Conservation (phyloP, 768 basidiomycete genomes). For the Leccinum rimulosum region DNA sequence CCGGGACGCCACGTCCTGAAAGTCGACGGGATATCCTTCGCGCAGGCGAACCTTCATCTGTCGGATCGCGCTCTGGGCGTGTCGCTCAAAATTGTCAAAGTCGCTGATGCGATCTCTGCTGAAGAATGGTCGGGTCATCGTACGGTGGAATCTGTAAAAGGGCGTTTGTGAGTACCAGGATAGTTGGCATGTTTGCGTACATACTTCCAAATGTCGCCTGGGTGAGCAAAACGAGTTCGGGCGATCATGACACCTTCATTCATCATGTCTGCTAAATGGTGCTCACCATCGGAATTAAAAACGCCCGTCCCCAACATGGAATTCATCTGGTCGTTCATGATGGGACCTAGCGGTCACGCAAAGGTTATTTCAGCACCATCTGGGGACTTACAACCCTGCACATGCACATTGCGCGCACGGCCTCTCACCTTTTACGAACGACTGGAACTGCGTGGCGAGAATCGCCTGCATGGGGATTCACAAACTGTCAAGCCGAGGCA, state of each 20-base stretch:
- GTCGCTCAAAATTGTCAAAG: conserved; percentile 40
- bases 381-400: neutral
- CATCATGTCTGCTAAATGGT: neutral
- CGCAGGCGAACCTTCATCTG: conserved; percentile 33
- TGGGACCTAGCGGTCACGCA: conserved; percentile 15
- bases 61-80: conserved; percentile 31
- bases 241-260: no score
- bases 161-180: no score
- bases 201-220: conserved; percentile 41
- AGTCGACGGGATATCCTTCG: conserved; percentile 41
- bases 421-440: conserved; percentile 35
- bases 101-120: conserved; percentile 36
- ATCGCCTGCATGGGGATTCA: conserved; percentile 26
- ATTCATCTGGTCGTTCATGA: conserved; percentile 23
- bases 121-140: conserved; percentile 45
- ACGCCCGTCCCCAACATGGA: conserved; percentile 38
- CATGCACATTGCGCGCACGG: neutral
- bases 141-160: conserved; percentile 37
- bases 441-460: conserved; percentile 37
- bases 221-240: neutral
- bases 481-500: neutral
- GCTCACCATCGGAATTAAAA: conserved; percentile 40
- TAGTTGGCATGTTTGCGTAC: neutral
- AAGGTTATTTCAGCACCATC: neutral
- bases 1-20: conserved; percentile 41